Conservation (phyloP, 352 stramenopile species). For the Phytophthora foliorum region DNA sequence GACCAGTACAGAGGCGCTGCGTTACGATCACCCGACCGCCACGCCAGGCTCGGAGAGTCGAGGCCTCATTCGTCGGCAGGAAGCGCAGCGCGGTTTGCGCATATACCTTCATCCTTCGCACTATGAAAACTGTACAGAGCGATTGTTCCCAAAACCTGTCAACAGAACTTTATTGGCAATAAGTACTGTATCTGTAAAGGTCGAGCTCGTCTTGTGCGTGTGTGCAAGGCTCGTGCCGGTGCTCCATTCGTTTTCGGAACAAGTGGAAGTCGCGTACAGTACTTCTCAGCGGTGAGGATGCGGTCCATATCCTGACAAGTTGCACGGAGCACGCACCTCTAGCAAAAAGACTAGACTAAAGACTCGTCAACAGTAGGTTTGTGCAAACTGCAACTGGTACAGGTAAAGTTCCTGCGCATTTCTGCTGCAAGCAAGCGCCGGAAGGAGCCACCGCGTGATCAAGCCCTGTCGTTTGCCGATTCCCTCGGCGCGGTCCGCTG, state of each 20-base stretch:
- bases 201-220: too few relatives aligned
- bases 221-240: too few relatives aligned
- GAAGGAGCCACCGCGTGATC: neutral
- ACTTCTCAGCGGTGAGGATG: neutral
- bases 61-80: neutral
- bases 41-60: neutral
- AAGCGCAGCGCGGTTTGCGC: neutral
- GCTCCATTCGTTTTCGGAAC: constrained; percentile 10
- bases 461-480: neutral
- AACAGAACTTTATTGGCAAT: too few relatives aligned
- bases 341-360: neutral
- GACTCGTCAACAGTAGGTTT: neutral
- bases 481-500: constrained; percentile 10
- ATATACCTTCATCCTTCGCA: too few relatives aligned
- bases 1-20: neutral
- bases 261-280: too few relatives aligned
- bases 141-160: too few relatives aligned
- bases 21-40: constrained; percentile 18
- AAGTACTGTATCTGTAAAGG: too few relatives aligned
- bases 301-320: neutral
- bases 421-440: neutral
- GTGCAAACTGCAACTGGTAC: neutral
- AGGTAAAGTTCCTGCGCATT: neutral
- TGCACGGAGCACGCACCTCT: neutral
- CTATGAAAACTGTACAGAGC: too few relatives aligned